A percentile compares a stretch with the other conserved stretches of the same genome.
Evolutionary conservation across 2,329 filamentous ascomycete species (phyloP).

Genomic region (Acephala macrosclerotiorum): DNA sequence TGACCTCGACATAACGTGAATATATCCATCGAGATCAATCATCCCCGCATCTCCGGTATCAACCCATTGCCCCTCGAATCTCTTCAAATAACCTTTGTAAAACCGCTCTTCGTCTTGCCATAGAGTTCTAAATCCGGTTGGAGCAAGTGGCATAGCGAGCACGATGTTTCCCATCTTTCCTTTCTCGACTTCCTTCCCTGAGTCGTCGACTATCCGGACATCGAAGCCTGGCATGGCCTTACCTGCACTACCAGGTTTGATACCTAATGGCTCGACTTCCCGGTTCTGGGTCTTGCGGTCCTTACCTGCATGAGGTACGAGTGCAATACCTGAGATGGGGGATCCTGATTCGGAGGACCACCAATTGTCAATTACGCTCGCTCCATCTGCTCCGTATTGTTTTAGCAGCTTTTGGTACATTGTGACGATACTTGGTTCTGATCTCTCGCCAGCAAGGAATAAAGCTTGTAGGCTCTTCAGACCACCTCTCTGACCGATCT

Average conservation of each 20-base stretch:
- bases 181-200: constrained; percentile 72
- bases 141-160: constrained; percentile 80
- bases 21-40: constrained; percentile 77
- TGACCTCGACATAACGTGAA: constrained; percentile 67
- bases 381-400: constrained; percentile 68
- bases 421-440: constrained; percentile 83
- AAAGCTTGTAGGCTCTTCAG: constrained; percentile 76
- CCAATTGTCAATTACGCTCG: constrained; percentile 75
- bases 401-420: constrained; percentile 80
- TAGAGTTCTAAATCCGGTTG: constrained; percentile 84
- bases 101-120: constrained; percentile 89
- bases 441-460: constrained; percentile 89
- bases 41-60: constrained; percentile 92
- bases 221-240: constrained; percentile 94
- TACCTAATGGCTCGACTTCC: constrained; percentile 57
- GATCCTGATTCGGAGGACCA: constrained; percentile 77
- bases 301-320: constrained; percentile 67
- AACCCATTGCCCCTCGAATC: constrained; percentile 83
- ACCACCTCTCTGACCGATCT: constrained; percentile 71
- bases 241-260: constrained; percentile 87
- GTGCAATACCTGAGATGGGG: constrained; percentile 70
- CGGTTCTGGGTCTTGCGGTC: constrained; percentile 52
- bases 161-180: constrained; percentile 93
- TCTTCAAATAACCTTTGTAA: constrained; percentile 82
- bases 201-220: constrained; percentile 82